Base-by-base conservation (phyloP, 1,284 basidiomycete genomes). In the Coniferiporia sulphurascens region DNA sequence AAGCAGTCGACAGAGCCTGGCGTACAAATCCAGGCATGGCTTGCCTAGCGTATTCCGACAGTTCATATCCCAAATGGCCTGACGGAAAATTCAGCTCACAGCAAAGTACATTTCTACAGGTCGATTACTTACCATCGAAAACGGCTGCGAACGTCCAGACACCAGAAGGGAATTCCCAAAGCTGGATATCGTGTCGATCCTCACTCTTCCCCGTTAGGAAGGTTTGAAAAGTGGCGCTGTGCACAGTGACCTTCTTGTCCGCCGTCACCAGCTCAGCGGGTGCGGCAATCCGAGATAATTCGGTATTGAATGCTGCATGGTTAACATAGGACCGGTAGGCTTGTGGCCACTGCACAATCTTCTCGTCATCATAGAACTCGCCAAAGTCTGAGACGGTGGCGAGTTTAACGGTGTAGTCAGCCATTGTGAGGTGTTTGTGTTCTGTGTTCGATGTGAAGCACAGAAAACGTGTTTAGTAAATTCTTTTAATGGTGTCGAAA, bases 81-180 rank as follows among this genome's bases (percentile, higher is more conserved):
- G 54, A 17, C 27, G 27, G 43, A 34, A 52, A 53, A 59, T 17
- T 41, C 49, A 59, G 53, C 36, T 55, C 22, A 54, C 45, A 43
- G 13, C 46, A 48, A 46, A 66, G 48, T 21, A 27, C 34, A 53
- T 3, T 27, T 21, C 78, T 55, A 27, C 27, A 27, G 27, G 27
- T 27, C 2, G 27, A 27, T 5, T 27, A 27, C 27, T 27, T 62
- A 86, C 86, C 86, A 68, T 88, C 86, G 66, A 88, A 88, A 36
- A 88, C 82, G 44, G 82, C 84, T 0, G 83, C 83, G 63, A 88
- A 77, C 8, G 76, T 77, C 86, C 86, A 88, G 52, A 72, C 72
- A 38, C 73, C 76, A 5, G 83, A 84, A 55, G 76, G 73, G 52
- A 88, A 71, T 43, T 82, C 72, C 63, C 88, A 74, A 65, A 80